Percentiles rank a stretch among this genome's conserved stretches.
phyloP scores from a whole-genome alignment of 805 yeast species.

The Suhomyces xylopsoci region DNA sequence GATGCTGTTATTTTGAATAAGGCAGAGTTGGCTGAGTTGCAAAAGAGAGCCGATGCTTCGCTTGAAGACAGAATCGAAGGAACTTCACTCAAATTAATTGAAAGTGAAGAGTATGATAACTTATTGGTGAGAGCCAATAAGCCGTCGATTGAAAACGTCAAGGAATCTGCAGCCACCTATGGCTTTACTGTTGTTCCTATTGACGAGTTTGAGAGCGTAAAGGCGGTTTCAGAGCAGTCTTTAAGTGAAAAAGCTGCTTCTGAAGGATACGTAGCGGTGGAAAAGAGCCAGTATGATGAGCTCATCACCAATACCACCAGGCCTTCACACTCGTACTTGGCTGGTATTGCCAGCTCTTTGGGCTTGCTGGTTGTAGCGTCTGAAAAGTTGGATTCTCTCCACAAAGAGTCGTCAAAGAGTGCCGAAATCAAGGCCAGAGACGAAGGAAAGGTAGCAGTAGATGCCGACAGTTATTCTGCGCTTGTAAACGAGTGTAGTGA shows the following conservation, averaged over 20 bases:
- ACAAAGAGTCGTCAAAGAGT: conserved; percentile 12
- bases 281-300: conserved; percentile 1
- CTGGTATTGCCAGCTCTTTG: conserved; percentile 5
- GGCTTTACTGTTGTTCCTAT: conserved; percentile 26
- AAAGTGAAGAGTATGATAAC: conserved; percentile 19
- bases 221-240: neutral
- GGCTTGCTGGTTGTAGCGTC: conserved; percentile 10
- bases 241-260: conserved; percentile 1
- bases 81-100: conserved; percentile 18
- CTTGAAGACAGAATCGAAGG: conserved; percentile 17
- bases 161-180: conserved; percentile 20
- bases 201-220: conserved; percentile 16
- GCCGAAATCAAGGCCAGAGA: conserved; percentile 16
- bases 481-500: conserved; percentile 3
- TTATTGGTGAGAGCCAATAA: conserved; percentile 14
- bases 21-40: conserved; percentile 6
- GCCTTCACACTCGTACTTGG: conserved; percentile 12
- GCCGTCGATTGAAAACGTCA: conserved; percentile 20
- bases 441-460: conserved; percentile 15
- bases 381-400: conserved; percentile 11
- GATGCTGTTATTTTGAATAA: conserved; percentile 6
- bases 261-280: conserved; percentile 4
- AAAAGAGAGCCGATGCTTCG: conserved; percentile 7
- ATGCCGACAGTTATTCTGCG: conserved; percentile 10
- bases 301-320: conserved; percentile 7